Evolutionary conservation across 306 rosid genomes (phyloP).

Genomic region (Senna tora): DNA sequence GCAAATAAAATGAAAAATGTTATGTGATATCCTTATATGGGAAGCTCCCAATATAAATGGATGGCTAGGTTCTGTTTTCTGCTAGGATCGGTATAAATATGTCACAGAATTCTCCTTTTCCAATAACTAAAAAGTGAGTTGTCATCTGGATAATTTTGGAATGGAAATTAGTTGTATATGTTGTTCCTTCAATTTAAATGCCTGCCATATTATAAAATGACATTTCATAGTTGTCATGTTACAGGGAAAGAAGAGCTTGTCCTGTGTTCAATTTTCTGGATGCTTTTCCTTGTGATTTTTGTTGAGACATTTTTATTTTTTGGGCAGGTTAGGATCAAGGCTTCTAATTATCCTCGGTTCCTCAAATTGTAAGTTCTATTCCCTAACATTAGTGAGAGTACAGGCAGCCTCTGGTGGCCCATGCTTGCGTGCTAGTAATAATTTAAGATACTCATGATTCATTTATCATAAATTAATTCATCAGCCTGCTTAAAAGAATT

Average conservation of each 20-base stretch:
- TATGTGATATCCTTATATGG: no score
- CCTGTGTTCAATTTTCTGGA: not conserved
- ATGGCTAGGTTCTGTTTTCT: slow-evolving; percentile 7
- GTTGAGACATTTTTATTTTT: not conserved
- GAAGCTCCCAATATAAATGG: not conserved
- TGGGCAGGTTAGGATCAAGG: not conserved
- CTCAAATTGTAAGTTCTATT: not conserved
- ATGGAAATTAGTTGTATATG: not conserved
- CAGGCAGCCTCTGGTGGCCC: not conserved
- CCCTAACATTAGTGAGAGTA: not conserved
- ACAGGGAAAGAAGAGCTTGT: slow-evolving; percentile 8
- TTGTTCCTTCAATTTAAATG: not conserved
- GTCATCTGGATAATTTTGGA: slow-evolving; percentile 16
- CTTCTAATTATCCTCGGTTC: not conserved
- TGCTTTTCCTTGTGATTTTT: not conserved
- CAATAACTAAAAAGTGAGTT: not conserved
- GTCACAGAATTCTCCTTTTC: slow-evolving; percentile 1
- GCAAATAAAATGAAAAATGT: no score
- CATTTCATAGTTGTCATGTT: not conserved
- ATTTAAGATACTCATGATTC: not conserved
- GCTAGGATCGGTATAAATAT: slow-evolving; percentile 16
- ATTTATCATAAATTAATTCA: slow-evolving; percentile 8
- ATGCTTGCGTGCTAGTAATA: not conserved
- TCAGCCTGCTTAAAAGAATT: slow-evolving; percentile 9
- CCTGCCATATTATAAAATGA: not conserved